Evolutionary conservation across 805 yeast genomes (phyloP).

Genomic region (Suhomyces emberorum): DNA sequence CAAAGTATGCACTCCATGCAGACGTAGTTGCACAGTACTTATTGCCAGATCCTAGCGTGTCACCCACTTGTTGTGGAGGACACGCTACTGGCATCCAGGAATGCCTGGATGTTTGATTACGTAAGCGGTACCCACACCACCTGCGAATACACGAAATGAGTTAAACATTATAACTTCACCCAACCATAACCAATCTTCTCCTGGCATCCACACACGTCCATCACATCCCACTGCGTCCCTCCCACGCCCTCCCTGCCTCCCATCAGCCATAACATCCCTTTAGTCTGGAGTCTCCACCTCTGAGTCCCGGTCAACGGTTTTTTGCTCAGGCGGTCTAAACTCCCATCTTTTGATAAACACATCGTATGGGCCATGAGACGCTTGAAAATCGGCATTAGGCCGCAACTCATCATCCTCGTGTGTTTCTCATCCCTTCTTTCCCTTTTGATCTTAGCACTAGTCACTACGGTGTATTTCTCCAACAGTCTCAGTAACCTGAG

Average conservation of each 20-base stretch:
- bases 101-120: too few relatives aligned
- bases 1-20: too few relatives aligned
- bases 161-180: too few relatives aligned
- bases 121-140: too few relatives aligned
- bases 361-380: slow-evolving; percentile 23
- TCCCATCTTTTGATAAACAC: too few relatives aligned
- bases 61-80: too few relatives aligned
- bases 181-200: too few relatives aligned
- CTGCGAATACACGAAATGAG: too few relatives aligned
- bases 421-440: slow-evolving; percentile 67
- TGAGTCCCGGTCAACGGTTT: background rate
- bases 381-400: slow-evolving; percentile 62
- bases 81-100: too few relatives aligned
- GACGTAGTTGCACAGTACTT: too few relatives aligned
- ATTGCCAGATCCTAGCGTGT: too few relatives aligned
- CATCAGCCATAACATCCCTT: background rate
- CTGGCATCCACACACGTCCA: background rate
- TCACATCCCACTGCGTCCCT: background rate
- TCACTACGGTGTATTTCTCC: slow-evolving; percentile 70
- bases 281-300: background rate
- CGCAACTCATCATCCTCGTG: slow-evolving; percentile 72
- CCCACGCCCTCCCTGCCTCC: background rate
- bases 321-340: background rate
- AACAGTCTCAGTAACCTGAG: slow-evolving; percentile 57
- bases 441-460: slow-evolving; percentile 67